Conservation (phyloP, 129 eudicot species). For the Helichrysum umbraculigerum region DNA sequence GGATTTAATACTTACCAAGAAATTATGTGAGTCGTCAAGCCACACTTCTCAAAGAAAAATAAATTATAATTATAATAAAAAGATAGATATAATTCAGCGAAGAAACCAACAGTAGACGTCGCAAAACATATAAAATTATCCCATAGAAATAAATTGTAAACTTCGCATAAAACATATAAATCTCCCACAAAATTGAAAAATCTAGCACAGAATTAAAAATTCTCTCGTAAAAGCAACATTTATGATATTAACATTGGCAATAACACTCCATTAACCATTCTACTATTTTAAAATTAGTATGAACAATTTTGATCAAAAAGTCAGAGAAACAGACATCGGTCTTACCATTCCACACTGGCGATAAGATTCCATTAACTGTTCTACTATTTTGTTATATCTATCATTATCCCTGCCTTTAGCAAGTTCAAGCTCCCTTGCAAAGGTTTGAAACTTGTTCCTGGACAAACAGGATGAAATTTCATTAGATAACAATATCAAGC, state of each 20-base stretch:
- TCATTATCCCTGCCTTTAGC: slow-evolving; percentile 73
- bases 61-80: too few species aligned
- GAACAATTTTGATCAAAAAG: slow-evolving; percentile 8
- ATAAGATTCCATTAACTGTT: slow-evolving; percentile 72
- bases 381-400: slow-evolving; percentile 55
- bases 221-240: neutral
- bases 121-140: too few species aligned
- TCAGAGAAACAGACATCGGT: slow-evolving; percentile 13
- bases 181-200: too few species aligned
- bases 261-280: neutral
- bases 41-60: neutral
- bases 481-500: slow-evolving; percentile 28
- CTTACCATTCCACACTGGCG: slow-evolving; percentile 71
- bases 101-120: neutral
- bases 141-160: too few species aligned
- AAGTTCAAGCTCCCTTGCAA: slow-evolving; percentile 73
- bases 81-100: neutral
- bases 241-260: neutral
- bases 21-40: neutral
- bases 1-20: neutral
- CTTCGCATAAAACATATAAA: neutral
- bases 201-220: too few species aligned
- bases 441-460: slow-evolving; percentile 64
- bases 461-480: slow-evolving; percentile 23
- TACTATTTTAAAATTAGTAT: neutral